Base-by-base conservation (phyloP, 352 stramenopile genomes). In the Pythium phragmitis region DNA sequence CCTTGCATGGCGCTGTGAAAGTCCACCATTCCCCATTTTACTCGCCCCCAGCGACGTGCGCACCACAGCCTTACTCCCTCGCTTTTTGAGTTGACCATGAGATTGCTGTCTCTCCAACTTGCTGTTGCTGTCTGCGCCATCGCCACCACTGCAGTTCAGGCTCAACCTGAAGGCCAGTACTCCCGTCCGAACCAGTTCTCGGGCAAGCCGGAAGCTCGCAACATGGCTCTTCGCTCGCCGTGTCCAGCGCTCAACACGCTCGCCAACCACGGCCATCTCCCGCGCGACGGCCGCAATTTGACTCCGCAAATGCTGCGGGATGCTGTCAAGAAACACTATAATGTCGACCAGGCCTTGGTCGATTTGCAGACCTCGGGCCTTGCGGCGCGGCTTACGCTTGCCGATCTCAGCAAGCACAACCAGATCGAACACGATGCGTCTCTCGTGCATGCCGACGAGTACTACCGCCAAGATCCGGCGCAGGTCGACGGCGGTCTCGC, bases 171-270 rank as follows among this genome's bases (percentile, higher is more conserved):
- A 14, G 34, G 34, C 34, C 7, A 14, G 34, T 39, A 39, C 34
- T 39, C 7, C 34, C 34, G 34, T 39, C 34, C 34, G 7, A 13
- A 9, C 62, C 28, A 39, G 13, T 46, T 59, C n/a, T 30, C 26
- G 26, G 26, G 26, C 26, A 30, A 30, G 26, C 26, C 26, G 26
- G 26, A 30, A 2, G 34, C 7, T 39, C 7, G 11, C 34, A 13
- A 14, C 34, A 14, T 13, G 7, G 34, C 7, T 13, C 7, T 39
- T 39, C 73, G 73, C 0, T 77, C 67, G 9, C 76, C 76, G 12
- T 85, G 76, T 19, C 76, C 76, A 21, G 72, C 69, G n/a, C 62
- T 85, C 42, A 85, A 85, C 49, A 60, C 76, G 19, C 55, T 85
- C 5, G 72, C 76, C 4, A 85, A 85, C 66, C 74, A 85, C 60